Base-by-base conservation (phyloP, 208 protist species). In the Wallacemonas collosoma region DNA sequence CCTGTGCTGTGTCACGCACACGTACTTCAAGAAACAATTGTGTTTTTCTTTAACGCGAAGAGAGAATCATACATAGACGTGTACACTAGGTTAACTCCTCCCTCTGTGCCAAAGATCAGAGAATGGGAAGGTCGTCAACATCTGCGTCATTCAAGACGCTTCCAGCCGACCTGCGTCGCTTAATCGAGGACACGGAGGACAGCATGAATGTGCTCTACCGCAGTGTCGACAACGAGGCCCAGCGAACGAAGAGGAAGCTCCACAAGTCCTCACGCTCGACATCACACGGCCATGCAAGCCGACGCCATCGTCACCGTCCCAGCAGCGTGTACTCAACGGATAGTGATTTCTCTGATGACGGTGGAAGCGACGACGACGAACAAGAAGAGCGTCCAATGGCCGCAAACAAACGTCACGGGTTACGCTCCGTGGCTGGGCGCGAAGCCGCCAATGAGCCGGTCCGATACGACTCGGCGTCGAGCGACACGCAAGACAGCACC, bases 161-260 rank as follows among this genome's bases (percentile, higher is more conserved):
- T 9, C 84, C 84, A 12, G 68, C 68, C 5, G 80, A 86, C 66
- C 72, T 85, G 4, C 71, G 79, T 6, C 69, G 76, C n/a, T 79
- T 93, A 2, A 88, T 93, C 58, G 80, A 89, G 45, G 73, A 80
- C 77, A 95, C 90, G 2, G 86, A 88, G 43, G 74, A 76, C 48
- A 88, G 86, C 5, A 86, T 95, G 51, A 73, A 86, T 71, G 78
- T 79, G 57, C 82, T 95, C 40, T 95, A 95, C 51, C 75, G 71
- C 15, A 64, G 80, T 9, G 61, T 71, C 39, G 69, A 76, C 9
- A 75, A 79, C 1, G 50, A 76, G 7, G 74, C 69, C 17, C 40
- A 44, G 3, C 56, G 60, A 4, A 35, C 5, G 6, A 8, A 11
- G 15, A 12, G 7, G 35, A 38, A 38, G 57, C 44, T 53, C 3